phyloP scores from a whole-genome alignment of 2,329 filamentous ascomycete genomes.

The Endocalyx cinctus region DNA sequence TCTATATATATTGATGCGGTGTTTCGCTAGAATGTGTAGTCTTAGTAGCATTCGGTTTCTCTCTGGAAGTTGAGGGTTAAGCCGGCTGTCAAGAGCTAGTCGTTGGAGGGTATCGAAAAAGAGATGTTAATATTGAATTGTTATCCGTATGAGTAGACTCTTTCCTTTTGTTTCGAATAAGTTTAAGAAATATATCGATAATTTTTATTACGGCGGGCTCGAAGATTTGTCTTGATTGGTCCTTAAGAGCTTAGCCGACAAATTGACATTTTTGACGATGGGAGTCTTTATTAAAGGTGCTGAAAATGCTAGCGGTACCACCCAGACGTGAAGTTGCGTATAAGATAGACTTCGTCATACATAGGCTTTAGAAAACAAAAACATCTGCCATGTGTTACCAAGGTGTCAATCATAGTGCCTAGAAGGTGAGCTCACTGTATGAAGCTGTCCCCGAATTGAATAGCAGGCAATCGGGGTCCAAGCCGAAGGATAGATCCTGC shows the following conservation, averaged over 20 bases:
- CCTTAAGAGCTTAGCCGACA: neutral
- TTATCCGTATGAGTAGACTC: neutral
- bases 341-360: constrained; percentile 1
- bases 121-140: constrained; percentile 1
- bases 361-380: constrained; percentile 1
- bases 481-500: constrained; percentile 2
- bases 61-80: constrained; percentile 2
- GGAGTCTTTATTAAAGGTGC: neutral
- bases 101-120: constrained; percentile 1
- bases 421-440: neutral
- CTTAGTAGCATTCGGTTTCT: neutral
- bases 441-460: constrained; percentile 3
- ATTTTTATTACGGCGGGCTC: constrained; percentile 1
- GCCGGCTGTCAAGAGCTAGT: constrained; percentile 1
- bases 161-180: neutral
- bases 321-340: neutral
- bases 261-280: constrained; percentile 3
- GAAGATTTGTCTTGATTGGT: constrained; percentile 1
- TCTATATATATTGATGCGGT: neutral
- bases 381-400: constrained; percentile 1
- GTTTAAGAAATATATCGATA: constrained; percentile 2
- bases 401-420: neutral
- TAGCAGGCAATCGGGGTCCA: constrained; percentile 1
- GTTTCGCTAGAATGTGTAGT: neutral
- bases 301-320: neutral